phyloP scores from a whole-genome alignment of 176 grass and related monocot genomes.

The Eragrostis curvula region DNA sequence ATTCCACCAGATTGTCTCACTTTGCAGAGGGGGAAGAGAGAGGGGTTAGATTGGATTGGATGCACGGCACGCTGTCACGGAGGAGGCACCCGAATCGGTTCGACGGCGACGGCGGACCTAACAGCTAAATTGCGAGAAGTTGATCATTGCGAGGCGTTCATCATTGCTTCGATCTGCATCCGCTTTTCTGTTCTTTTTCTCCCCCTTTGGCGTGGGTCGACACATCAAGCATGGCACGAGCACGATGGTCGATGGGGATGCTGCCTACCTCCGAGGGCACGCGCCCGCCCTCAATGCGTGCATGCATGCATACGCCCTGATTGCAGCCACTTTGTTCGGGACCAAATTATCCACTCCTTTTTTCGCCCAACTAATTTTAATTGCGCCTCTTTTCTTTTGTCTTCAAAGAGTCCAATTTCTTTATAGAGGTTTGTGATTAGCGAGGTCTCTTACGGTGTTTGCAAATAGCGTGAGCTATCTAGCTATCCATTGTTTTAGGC shows the following conservation, averaged over 20 bases:
- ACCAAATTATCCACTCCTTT: constrained; percentile 4
- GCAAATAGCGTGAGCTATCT: no score
- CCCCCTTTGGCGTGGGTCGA: constrained; percentile 9
- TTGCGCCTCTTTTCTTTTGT: not conserved
- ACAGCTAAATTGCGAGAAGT: constrained; percentile 29
- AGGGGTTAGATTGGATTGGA: not conserved
- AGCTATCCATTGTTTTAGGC: no score
- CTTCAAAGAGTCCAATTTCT: not conserved
- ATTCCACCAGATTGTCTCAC: constrained; percentile 50
- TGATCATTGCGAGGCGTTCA: constrained; percentile 31
- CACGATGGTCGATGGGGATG: constrained; percentile 21
- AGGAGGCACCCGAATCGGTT: constrained; percentile 35
- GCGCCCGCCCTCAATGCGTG: not conserved
- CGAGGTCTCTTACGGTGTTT: no score
- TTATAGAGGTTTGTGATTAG: not conserved
- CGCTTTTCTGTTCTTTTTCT: not conserved
- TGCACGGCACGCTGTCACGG: constrained; percentile 7
- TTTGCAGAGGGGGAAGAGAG: not conserved
- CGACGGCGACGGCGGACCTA: constrained; percentile 52
- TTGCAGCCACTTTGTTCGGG: not conserved
- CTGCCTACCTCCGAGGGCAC: not conserved
- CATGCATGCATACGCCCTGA: not conserved
- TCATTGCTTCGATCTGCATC: not conserved
- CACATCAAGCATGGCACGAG: constrained; percentile 18
- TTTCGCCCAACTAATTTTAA: not conserved